These are phyloP conservation scores for Talaromyces liani DNA, from an alignment of 495 filamentous ascomycete species.

Conservation along the genomic window DNA sequence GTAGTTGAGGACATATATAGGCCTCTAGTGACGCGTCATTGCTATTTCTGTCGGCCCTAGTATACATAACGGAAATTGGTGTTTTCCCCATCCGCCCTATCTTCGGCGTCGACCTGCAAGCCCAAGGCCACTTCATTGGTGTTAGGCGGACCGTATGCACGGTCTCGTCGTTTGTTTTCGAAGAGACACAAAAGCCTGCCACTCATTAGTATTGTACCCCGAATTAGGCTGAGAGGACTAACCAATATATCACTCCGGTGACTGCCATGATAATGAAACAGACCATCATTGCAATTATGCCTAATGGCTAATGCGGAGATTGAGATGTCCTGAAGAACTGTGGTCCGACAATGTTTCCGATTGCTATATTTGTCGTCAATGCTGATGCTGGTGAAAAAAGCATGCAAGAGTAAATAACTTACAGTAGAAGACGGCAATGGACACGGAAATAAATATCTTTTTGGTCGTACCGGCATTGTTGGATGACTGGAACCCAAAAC, in stretches of 20 bases:
- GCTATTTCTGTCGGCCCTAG: neutral
- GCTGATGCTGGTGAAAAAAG: neutral
- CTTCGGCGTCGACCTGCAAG: neutral
- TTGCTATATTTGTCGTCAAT: neutral
- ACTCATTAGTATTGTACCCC: neutral
- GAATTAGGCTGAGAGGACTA: neutral
- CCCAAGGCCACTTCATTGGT: neutral
- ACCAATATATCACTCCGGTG: neutral
- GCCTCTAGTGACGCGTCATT: neutral
- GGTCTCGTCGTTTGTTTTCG: neutral
- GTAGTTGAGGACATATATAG: neutral
- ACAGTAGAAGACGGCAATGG: constrained; percentile 1
- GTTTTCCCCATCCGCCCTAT: constrained; percentile 3
- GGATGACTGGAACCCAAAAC: constrained; percentile 45
- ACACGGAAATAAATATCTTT: constrained; percentile 31
- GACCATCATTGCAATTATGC: constrained; percentile 47
- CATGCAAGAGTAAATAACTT: too few species aligned
- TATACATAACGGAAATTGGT: constrained; percentile 5
- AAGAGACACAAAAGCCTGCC: neutral
- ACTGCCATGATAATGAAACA: constrained; percentile 12
- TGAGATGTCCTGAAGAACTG: constrained; percentile 34
- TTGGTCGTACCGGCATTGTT: constrained; percentile 52
- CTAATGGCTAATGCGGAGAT: constrained; percentile 24
- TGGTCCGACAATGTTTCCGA: constrained; percentile 4
- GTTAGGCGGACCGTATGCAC: neutral